Evolutionary conservation across 2,329 filamentous ascomycete genomes (phyloP), one percentile per base, ranked within the genome.

Genomic region (Zymoseptoria pseudotritici): DNA sequence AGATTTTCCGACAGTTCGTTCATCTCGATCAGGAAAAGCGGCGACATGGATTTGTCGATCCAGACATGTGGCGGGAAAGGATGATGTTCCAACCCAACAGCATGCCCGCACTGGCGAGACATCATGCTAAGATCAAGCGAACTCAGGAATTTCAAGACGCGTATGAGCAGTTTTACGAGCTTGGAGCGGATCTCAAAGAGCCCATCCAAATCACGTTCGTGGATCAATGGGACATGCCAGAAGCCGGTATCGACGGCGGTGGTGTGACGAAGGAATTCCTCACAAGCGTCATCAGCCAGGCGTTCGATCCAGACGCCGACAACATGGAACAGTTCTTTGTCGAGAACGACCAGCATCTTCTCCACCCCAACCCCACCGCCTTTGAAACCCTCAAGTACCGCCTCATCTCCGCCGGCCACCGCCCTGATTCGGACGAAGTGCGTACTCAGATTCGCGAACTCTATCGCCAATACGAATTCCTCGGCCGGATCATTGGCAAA

Each of bases 211-310:
- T 99, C 69, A 94, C 90, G 0, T 99, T 99, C 72, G 86, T 97
- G 51, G 94, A 99, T 71, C 84, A 91, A 61, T 99, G 96, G 66
- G 89, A 89, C 62, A 84, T 87, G 1, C 81, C 85, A 7, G 94
- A 99, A 75, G 93, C 93, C 11, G 94, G 94, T 9, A 97, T 99
- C 58, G 94, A 99, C 71, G 94, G 94, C 0, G 94, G 94, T 8
- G 94, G 94, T 63, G 94, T 99, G 8, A 97, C 93, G 1, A 99
- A 99, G 68, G 94, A 99, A 70, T 99, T 99, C 63, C 80, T 99
- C 11, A 96, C 87, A 0, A 94, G 89, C 63, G 85, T 96, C 54
- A 96, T 91, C 1, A 86, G 83, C 20, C 89, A 97, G 72, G 91
- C 91, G 0, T 96, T 97, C 70, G 83, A 81, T 64, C 80, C 83